Percentiles rank a stretch among this genome's conserved stretches.
Evolutionary conservation across 1,284 basidiomycete genomes (phyloP).

Genomic region (Heterobasidion irregulare): DNA sequence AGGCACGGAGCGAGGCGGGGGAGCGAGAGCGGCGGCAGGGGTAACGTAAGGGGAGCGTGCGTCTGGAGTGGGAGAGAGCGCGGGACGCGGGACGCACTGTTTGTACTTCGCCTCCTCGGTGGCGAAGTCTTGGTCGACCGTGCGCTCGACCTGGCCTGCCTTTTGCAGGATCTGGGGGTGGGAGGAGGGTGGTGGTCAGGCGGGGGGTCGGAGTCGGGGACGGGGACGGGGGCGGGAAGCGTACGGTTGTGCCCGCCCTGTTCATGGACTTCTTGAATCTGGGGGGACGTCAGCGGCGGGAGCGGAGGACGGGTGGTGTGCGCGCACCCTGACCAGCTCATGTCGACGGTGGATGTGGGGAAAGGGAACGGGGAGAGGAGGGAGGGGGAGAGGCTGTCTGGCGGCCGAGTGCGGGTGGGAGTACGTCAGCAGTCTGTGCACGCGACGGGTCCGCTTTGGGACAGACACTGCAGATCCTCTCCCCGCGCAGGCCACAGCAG

Average conservation of each 20-base stretch:
- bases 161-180: constrained; percentile 77
- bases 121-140: constrained; percentile 89
- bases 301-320: neutral
- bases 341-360: constrained; percentile 12
- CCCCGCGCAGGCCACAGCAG: too few species aligned
- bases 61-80: neutral
- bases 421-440: too few species aligned
- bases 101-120: constrained; percentile 90
- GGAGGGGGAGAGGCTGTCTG: neutral
- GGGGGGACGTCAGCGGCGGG: neutral
- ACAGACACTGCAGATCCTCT: neutral
- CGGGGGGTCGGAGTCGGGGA: constrained; percentile 3
- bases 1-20: constrained; percentile 1
- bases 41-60: neutral
- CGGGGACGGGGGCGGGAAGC: constrained; percentile 12
- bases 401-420: neutral
- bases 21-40: neutral
- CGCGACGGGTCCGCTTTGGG: neutral
- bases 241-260: constrained; percentile 82
- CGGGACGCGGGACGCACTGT: constrained; percentile 54
- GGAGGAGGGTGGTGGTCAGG: constrained; percentile 7
- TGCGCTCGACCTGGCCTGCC: constrained; percentile 96
- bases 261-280: constrained; percentile 95
- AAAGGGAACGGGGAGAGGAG: neutral
- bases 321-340: constrained; percentile 44